Evolutionary conservation across 805 yeast species (phyloP).

Genomic region (Lipomyces kockii): DNA sequence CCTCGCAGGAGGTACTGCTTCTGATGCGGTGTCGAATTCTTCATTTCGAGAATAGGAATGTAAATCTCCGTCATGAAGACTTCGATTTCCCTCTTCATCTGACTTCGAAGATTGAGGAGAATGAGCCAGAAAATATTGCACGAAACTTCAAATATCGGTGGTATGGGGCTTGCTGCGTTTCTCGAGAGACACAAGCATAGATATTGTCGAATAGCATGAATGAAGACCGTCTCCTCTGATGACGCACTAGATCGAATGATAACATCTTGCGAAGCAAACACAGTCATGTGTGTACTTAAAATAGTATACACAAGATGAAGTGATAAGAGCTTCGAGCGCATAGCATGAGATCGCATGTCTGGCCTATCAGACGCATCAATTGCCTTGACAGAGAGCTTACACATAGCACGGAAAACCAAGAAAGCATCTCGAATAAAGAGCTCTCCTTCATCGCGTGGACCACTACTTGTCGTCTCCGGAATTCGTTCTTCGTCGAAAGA

Average conservation of each 20-base stretch:
- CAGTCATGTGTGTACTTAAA: slow-evolving; percentile 80
- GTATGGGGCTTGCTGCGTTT: slow-evolving; percentile 88
- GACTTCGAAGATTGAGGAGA: slow-evolving; percentile 78
- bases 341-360: slow-evolving; percentile 80
- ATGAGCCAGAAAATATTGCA: slow-evolving; percentile 93
- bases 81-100: slow-evolving; percentile 90
- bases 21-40: slow-evolving; percentile 89
- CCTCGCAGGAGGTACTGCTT: slow-evolving; percentile 82
- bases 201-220: slow-evolving; percentile 83
- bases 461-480: slow-evolving; percentile 47
- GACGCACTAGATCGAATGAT: slow-evolving; percentile 43
- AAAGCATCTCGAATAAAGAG: slow-evolving; percentile 86
- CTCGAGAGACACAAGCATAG: slow-evolving; percentile 80
- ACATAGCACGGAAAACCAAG: slow-evolving; percentile 89
- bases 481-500: slow-evolving; percentile 42
- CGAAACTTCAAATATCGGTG: slow-evolving; percentile 90
- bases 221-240: slow-evolving; percentile 59
- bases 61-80: slow-evolving; percentile 92
- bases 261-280: slow-evolving; percentile 60
- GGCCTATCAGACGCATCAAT: slow-evolving; percentile 60
- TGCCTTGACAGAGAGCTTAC: slow-evolving; percentile 84
- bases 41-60: slow-evolving; percentile 91
- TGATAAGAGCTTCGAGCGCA: slow-evolving; percentile 87
- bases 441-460: slow-evolving; percentile 62
- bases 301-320: slow-evolving; percentile 86